These are phyloP conservation scores for Epichloe gansuensis DNA, from an alignment of 2,329 filamentous ascomycete genomes.

Conservation along the genomic window DNA sequence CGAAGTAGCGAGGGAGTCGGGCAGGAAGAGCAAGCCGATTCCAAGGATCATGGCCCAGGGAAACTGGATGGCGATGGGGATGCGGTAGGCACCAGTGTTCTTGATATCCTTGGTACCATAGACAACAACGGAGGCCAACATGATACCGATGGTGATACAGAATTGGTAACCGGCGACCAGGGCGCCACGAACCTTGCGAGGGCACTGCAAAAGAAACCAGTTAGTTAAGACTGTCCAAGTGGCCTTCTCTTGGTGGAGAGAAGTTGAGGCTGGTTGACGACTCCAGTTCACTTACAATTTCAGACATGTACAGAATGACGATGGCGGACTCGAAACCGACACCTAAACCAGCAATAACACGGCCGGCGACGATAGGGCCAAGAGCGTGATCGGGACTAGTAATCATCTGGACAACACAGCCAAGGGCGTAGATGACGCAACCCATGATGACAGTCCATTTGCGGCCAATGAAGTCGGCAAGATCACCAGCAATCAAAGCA, in stretches of 20 bases:
- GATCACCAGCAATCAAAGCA: slow-evolving; percentile 63
- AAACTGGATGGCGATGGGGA: slow-evolving; percentile 72
- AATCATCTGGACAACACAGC: slow-evolving; percentile 55
- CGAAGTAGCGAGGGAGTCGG: slow-evolving; percentile 80
- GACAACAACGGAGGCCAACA: slow-evolving; percentile 62
- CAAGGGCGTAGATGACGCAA: slow-evolving; percentile 58
- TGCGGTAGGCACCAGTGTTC: slow-evolving; percentile 61
- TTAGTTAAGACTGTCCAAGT: background rate
- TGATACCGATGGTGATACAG: slow-evolving; percentile 67
- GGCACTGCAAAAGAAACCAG: slow-evolving; percentile 23
- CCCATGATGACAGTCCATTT: slow-evolving; percentile 60
- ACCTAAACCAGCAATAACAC: slow-evolving; percentile 64
- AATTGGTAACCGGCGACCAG: slow-evolving; percentile 78
- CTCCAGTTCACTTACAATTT: slow-evolving; percentile 42
- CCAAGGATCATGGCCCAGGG: slow-evolving; percentile 68
- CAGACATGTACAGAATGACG: slow-evolving; percentile 79
- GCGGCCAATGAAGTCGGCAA: slow-evolving; percentile 64
- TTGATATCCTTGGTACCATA: slow-evolving; percentile 53
- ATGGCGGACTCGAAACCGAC: slow-evolving; percentile 72
- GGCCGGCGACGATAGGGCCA: slow-evolving; percentile 56
- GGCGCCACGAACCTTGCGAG: slow-evolving; percentile 62
- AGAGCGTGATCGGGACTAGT: slow-evolving; percentile 35
- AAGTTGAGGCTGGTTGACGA: background rate
- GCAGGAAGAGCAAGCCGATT: slow-evolving; percentile 60
- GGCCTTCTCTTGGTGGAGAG: background rate